phyloP scores from a whole-genome alignment of 1,284 basidiomycete species.

The Cystobasidium pallidum region DNA sequence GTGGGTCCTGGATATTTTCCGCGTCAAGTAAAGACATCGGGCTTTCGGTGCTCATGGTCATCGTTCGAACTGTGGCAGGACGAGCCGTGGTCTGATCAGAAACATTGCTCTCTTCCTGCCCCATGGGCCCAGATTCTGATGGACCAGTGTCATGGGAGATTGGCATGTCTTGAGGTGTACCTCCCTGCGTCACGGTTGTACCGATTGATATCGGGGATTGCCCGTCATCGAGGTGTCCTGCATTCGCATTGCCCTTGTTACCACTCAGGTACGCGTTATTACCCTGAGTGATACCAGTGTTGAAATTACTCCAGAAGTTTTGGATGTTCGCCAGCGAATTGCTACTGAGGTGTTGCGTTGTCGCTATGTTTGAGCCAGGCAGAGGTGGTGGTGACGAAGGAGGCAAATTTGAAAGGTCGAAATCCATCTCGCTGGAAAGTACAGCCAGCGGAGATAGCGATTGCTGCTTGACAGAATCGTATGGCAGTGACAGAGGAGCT shows the following conservation, averaged over 20 bases:
- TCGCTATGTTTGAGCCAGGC: conserved; percentile 9
- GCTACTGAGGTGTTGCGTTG: conserved; percentile 13
- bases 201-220: conserved; percentile 36
- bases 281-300: conserved; percentile 12
- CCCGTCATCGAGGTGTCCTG: conserved; percentile 27
- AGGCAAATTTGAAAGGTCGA: conserved; percentile 37
- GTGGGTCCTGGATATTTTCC: conserved; percentile 11
- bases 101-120: background rate
- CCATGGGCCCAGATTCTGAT: background rate
- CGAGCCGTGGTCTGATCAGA: background rate
- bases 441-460: conserved; percentile 7
- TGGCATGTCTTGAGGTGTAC: conserved; percentile 41
- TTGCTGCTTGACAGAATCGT: conserved; percentile 16
- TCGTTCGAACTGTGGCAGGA: background rate
- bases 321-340: conserved; percentile 27
- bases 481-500: background rate
- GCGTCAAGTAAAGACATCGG: conserved; percentile 10
- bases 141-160: conserved; percentile 12
- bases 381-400: conserved; percentile 40
- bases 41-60: conserved; percentile 5
- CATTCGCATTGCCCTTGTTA: background rate
- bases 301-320: conserved; percentile 30
- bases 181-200: conserved; percentile 31
- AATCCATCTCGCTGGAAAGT: conserved; percentile 32
- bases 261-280: background rate